Conservation (phyloP, 2,329 filamentous ascomycete genomes). For the Apiospora sp. region DNA sequence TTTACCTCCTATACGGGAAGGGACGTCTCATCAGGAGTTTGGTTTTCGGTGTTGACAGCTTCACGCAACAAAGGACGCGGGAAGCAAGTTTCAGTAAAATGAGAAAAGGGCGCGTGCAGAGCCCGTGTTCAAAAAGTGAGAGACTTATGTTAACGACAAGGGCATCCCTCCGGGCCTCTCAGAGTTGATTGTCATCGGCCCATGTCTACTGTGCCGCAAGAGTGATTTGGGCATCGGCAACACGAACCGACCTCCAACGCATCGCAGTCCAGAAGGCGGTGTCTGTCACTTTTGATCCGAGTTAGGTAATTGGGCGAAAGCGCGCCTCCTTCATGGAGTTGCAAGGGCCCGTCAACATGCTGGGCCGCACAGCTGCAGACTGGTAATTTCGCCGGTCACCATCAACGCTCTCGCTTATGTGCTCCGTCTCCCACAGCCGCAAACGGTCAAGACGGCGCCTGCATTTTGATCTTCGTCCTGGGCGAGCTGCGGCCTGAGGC, state of each 20-base stretch:
- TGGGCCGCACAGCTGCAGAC: not conserved
- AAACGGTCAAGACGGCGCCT: not conserved
- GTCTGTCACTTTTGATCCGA: not conserved
- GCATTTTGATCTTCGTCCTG: not conserved
- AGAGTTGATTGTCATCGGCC: not conserved
- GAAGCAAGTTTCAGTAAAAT: not conserved
- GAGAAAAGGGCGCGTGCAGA: not conserved
- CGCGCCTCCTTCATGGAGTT: not conserved
- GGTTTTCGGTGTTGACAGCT: not conserved
- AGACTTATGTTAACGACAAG: not conserved
- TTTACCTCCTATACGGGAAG: not conserved
- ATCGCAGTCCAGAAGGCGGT: not conserved
- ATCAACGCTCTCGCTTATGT: not conserved
- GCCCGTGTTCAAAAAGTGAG: not conserved
- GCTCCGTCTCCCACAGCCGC: too few species aligned
- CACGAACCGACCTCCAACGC: constrained; percentile 6
- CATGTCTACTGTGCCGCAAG: not conserved
- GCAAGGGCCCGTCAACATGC: not conserved
- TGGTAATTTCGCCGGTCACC: not conserved
- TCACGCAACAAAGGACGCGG: not conserved
- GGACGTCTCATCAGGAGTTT: not conserved
- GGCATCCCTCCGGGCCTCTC: not conserved
- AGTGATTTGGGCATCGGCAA: not conserved
- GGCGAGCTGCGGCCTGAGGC: not conserved
- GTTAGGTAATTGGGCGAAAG: not conserved